phyloP scores from a whole-genome alignment of 2,329 filamentous ascomycete genomes.

The Hypoxylon rubiginosum region DNA sequence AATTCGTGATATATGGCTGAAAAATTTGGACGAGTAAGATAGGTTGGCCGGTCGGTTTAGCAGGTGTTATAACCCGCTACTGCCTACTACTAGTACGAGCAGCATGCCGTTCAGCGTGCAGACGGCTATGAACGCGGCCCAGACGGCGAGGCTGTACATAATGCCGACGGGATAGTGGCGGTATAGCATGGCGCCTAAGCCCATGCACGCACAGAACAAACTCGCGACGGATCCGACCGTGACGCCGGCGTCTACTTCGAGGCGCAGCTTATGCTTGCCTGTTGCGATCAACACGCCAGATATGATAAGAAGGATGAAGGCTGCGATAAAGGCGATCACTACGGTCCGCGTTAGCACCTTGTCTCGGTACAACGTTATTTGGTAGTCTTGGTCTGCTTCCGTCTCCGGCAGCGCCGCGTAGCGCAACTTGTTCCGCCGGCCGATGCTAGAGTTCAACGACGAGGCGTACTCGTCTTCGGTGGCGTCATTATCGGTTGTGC shows the following conservation, averaged over 20 bases:
- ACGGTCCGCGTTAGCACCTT: slow-evolving; percentile 67
- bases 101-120: slow-evolving; percentile 66
- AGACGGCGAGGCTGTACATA: slow-evolving; percentile 60
- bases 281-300: slow-evolving; percentile 75
- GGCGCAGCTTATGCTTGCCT: slow-evolving; percentile 74
- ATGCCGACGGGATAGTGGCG: slow-evolving; percentile 61
- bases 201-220: slow-evolving; percentile 73
- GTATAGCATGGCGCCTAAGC: slow-evolving; percentile 70
- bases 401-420: slow-evolving; percentile 66
- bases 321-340: slow-evolving; percentile 67
- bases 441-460: slow-evolving; percentile 54
- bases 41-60: neutral
- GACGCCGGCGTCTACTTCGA: slow-evolving; percentile 81
- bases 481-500: slow-evolving; percentile 43
- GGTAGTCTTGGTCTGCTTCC: slow-evolving; percentile 62
- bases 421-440: slow-evolving; percentile 53
- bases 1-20: neutral
- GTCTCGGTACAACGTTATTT: slow-evolving; percentile 65
- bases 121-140: slow-evolving; percentile 59
- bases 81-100: slow-evolving; percentile 64
- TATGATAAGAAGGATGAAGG: slow-evolving; percentile 74
- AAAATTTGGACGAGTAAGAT: neutral
- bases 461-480: slow-evolving; percentile 66
- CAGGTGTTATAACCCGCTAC: slow-evolving; percentile 48
- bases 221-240: slow-evolving; percentile 77